phyloP scores from a whole-genome alignment of 192 early-diverging fungal genomes.

The Ambispora gerdemannii region DNA sequence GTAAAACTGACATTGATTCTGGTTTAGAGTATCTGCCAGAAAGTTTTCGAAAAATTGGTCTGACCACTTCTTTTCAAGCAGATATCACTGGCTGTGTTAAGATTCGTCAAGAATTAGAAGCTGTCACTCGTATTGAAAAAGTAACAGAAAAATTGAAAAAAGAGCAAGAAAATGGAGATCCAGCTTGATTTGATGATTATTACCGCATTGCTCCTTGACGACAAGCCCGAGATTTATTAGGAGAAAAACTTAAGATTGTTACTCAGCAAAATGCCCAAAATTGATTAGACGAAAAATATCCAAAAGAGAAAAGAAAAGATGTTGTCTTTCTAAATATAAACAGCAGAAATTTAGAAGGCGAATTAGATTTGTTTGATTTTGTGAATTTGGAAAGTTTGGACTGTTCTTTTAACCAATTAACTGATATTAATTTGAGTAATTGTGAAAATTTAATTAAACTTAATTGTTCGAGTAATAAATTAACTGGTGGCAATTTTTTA shows the following conservation, averaged over 20 bases:
- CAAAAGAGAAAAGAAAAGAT: constrained; percentile 7
- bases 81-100: too few species aligned
- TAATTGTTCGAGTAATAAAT: constrained; percentile 1
- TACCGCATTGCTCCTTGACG: neutral
- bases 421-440: constrained; percentile 9
- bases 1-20: constrained; percentile 7
- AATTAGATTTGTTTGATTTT: neutral
- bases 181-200: neutral
- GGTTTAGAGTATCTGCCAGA: constrained; percentile 3
- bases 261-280: constrained; percentile 8
- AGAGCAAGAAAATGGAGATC: neutral
- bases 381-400: neutral
- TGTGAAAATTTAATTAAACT: constrained; percentile 12
- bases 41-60: neutral
- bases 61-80: too few species aligned
- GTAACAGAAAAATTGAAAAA: neutral
- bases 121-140: too few species aligned
- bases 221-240: neutral
- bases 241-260: too few species aligned
- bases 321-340: neutral
- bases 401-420: constrained; percentile 9
- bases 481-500: constrained; percentile 6
- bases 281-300: constrained; percentile 7
- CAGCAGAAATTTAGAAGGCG: neutral
- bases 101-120: too few species aligned